Percentiles rank a stretch among this genome's conserved stretches.
These are phyloP conservation scores for Pestalotiopsis sp. DNA, from an alignment of 2,329 filamentous ascomycete genomes.

Conservation along the genomic window DNA sequence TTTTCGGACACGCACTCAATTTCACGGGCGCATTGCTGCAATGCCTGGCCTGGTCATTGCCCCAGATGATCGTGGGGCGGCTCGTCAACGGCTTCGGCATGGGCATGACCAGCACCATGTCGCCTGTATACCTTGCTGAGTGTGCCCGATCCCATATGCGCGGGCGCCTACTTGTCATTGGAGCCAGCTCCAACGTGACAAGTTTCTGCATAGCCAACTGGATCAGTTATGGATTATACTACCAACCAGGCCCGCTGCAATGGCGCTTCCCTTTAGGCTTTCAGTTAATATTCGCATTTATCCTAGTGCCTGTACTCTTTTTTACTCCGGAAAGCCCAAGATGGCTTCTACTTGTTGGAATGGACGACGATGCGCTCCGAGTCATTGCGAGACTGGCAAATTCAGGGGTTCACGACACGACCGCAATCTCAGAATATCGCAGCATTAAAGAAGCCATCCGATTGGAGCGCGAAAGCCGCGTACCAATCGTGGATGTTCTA, in stretches of 20 bases:
- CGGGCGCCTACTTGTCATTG: conserved; percentile 28
- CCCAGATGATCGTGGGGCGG: conserved; percentile 30
- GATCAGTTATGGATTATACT: conserved; percentile 45
- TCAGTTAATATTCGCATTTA: conserved; percentile 40
- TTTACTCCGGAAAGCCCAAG: conserved; percentile 36
- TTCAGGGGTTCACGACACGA: conserved; percentile 27
- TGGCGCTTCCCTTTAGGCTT: conserved; percentile 39
- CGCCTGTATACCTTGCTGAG: conserved; percentile 30
- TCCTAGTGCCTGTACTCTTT: conserved; percentile 32
- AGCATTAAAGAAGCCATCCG: conserved; percentile 39
- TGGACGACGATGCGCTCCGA: conserved; percentile 42
- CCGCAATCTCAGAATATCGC: conserved; percentile 35
- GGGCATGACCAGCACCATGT: conserved; percentile 32
- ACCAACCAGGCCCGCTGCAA: conserved; percentile 33
- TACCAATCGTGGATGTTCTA: conserved; percentile 36
- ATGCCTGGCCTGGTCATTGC: conserved; percentile 26
- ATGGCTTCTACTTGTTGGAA: conserved; percentile 55
- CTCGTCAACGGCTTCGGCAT: conserved; percentile 32
- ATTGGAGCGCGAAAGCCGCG: conserved; percentile 35
- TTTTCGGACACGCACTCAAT: conserved; percentile 63
- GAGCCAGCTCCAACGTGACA: conserved; percentile 35
- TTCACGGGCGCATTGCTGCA: conserved; percentile 66
- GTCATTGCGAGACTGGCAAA: conserved; percentile 60
- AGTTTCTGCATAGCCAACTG: conserved; percentile 50
- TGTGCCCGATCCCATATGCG: conserved; percentile 29